A percentile compares a stretch with the other conserved stretches of the same genome.
phyloP scores from a whole-genome alignment of 208 protist genomes.

The Crithidia mellificae region DNA sequence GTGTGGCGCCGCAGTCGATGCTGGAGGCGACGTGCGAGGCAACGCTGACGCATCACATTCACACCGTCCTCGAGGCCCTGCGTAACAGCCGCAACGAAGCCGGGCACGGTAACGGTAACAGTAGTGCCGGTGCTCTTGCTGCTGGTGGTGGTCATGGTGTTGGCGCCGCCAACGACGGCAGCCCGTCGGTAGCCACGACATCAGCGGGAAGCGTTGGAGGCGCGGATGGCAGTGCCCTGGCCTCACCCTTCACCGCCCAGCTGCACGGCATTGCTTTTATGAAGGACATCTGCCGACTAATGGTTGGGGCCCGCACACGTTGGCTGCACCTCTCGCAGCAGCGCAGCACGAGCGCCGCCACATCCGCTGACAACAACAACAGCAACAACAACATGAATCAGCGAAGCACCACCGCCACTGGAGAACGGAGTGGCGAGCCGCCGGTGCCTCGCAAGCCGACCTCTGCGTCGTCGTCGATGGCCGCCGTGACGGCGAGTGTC shows the following conservation, averaged over 20 bases:
- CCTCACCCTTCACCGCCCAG: slow-evolving; percentile 40
- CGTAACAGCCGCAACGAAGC: slow-evolving; percentile 12
- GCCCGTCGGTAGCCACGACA: background rate
- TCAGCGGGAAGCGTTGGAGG: background rate
- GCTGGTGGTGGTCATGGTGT: too few species aligned
- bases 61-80: slow-evolving; percentile 37
- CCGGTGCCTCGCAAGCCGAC: background rate
- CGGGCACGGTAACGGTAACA: background rate
- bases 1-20: slow-evolving; percentile 46
- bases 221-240: background rate
- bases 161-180: slow-evolving; percentile 9
- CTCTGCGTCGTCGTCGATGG: slow-evolving; percentile 28
- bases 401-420: background rate
- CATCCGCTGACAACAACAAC: background rate
- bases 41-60: slow-evolving; percentile 63
- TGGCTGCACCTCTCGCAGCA: slow-evolving; percentile 28
- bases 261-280: slow-evolving; percentile 60
- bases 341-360: background rate
- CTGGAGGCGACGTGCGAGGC: slow-evolving; percentile 70
- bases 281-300: slow-evolving; percentile 64
- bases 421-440: background rate
- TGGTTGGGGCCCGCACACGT: slow-evolving; percentile 26
- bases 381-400: background rate
- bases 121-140: too few species aligned
- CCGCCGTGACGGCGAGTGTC: slow-evolving; percentile 22